Conservation (phyloP, 257 asterid genomes). For the Prunella vulgaris region DNA sequence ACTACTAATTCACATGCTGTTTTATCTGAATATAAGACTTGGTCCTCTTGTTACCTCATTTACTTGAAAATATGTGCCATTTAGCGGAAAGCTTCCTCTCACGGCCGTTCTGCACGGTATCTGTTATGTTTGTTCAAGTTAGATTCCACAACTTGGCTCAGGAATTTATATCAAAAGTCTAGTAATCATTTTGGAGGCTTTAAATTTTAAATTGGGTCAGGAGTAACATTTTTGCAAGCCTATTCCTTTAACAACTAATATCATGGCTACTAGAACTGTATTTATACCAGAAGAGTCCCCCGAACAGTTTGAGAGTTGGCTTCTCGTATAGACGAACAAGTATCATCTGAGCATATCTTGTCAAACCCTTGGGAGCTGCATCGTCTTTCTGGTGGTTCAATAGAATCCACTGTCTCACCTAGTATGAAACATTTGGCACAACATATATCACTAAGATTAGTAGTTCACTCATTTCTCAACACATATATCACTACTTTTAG, state of each 20-base stretch:
- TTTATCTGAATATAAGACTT: conserved; percentile 14
- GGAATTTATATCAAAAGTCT: neutral
- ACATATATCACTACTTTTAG: conserved; percentile 1
- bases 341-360: conserved; percentile 59
- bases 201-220: neutral
- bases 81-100: conserved; percentile 98
- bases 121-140: conserved; percentile 42
- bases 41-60: conserved; percentile 63
- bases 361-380: conserved; percentile 66
- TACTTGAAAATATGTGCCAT: conserved; percentile 97
- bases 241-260: neutral
- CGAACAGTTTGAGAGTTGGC: conserved; percentile 75
- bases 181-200: neutral
- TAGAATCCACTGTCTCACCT: conserved; percentile 89
- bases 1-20: conserved; percentile 1
- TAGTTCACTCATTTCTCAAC: neutral
- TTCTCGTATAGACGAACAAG: conserved; percentile 84
- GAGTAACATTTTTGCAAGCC: neutral
- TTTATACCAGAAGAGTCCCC: conserved; percentile 88
- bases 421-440: conserved; percentile 22
- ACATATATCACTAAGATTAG: neutral
- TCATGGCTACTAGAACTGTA: conserved; percentile 7
- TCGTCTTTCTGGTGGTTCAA: conserved; percentile 75
- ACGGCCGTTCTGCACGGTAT: conserved; percentile 98
- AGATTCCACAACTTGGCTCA: conserved; percentile 10